These are phyloP conservation scores for Trametes hirsuta DNA, from an alignment of 1,284 basidiomycete species.

Conservation along the genomic window DNA sequence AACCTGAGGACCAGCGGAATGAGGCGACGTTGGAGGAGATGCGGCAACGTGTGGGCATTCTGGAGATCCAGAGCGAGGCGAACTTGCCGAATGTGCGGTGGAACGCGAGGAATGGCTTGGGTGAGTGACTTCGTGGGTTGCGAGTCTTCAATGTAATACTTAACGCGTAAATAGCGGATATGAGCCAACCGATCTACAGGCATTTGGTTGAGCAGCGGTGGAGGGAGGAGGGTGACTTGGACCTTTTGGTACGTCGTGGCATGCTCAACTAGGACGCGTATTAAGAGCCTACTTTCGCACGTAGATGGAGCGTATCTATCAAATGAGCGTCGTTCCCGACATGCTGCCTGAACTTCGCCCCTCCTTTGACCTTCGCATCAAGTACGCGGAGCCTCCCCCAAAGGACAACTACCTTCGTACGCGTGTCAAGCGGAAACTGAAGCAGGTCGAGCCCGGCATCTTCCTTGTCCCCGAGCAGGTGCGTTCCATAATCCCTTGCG, in stretches of 20 bases:
- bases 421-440: slow-evolving; percentile 43
- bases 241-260: slow-evolving; percentile 71
- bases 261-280: background rate
- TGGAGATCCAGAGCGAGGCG: slow-evolving; percentile 58
- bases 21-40: slow-evolving; percentile 46
- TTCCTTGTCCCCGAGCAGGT: slow-evolving; percentile 70
- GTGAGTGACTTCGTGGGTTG: slow-evolving; percentile 45
- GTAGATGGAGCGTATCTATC: slow-evolving; percentile 89
- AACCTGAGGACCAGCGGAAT: slow-evolving; percentile 27
- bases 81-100: slow-evolving; percentile 82
- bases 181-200: slow-evolving; percentile 72
- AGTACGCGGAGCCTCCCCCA: slow-evolving; percentile 47
- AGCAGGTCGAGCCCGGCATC: slow-evolving; percentile 72
- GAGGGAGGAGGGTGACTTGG: slow-evolving; percentile 83
- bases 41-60: slow-evolving; percentile 38
- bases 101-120: slow-evolving; percentile 76
- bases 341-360: slow-evolving; percentile 77
- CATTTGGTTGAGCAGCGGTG: slow-evolving; percentile 85
- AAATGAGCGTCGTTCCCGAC: slow-evolving; percentile 92
- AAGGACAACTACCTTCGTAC: slow-evolving; percentile 32
- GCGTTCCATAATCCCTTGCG: slow-evolving; percentile 24
- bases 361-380: slow-evolving; percentile 72
- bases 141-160: background rate
- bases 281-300: background rate
- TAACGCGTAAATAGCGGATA: slow-evolving; percentile 50